Evolutionary conservation across 2,329 filamentous ascomycete genomes (phyloP).

Genomic region (Aspergillus novofumigatus): DNA sequence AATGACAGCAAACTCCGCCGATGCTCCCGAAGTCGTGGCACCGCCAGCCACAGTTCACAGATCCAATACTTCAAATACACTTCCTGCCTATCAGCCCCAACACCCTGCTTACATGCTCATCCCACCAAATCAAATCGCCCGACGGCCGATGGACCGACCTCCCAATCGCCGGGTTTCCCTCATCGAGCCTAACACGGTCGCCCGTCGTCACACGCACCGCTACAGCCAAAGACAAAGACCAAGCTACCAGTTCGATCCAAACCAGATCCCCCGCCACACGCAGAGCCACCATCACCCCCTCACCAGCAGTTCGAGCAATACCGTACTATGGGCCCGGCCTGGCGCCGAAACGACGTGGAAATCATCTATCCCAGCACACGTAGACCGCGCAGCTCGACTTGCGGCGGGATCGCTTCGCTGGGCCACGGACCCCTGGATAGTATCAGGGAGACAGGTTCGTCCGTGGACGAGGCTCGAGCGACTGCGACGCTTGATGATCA

Average conservation of each 20-base stretch:
- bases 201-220: slow-evolving; percentile 11
- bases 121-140: slow-evolving; percentile 10
- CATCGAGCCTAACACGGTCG: slow-evolving; percentile 4
- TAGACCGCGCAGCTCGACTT: slow-evolving; percentile 31
- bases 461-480: slow-evolving; percentile 20
- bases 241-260: slow-evolving; percentile 26
- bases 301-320: slow-evolving; percentile 18
- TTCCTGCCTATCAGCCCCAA: slow-evolving; percentile 23
- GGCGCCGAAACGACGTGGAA: slow-evolving; percentile 30
- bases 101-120: slow-evolving; percentile 22
- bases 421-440: slow-evolving; percentile 22
- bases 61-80: slow-evolving; percentile 19
- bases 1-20: slow-evolving; percentile 30
- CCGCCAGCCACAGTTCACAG: slow-evolving; percentile 23
- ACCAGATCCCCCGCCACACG: slow-evolving; percentile 21
- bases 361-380: slow-evolving; percentile 33
- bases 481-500: slow-evolving; percentile 6
- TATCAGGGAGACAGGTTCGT: slow-evolving; percentile 28
- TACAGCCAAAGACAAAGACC: slow-evolving; percentile 9
- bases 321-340: slow-evolving; percentile 17
- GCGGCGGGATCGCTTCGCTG: slow-evolving; percentile 17
- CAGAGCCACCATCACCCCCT: slow-evolving; percentile 26
- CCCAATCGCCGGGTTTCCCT: slow-evolving; percentile 6
- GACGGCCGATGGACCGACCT: slow-evolving; percentile 6
- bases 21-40: slow-evolving; percentile 33